Evolutionary conservation across 345 rosid species (phyloP).

Genomic region (Salix brachista): DNA sequence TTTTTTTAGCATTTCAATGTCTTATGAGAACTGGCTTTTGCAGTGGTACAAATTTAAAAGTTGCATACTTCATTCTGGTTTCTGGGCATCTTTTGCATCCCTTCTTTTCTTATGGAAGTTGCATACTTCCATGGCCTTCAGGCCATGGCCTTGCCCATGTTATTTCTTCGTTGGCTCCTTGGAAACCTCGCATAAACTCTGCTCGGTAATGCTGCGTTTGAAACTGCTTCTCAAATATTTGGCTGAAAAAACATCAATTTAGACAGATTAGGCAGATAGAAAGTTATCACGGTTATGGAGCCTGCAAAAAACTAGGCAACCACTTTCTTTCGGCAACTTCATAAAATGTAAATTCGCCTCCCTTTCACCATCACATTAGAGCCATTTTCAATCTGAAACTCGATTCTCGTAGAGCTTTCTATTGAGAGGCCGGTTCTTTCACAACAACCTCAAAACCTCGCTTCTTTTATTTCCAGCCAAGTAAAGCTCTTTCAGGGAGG

Average conservation of each 20-base stretch:
- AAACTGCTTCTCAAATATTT: too few relatives aligned
- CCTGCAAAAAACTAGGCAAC: neutral
- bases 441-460: conserved; percentile 34
- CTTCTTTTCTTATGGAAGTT: neutral
- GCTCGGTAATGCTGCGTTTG: too few relatives aligned
- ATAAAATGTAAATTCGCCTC: too few relatives aligned
- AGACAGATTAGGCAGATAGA: neutral
- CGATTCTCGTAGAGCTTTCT: too few relatives aligned
- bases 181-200: too few relatives aligned
- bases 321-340: neutral
- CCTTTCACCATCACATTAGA: too few relatives aligned
- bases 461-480: conserved; percentile 91
- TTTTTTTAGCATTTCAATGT: neutral
- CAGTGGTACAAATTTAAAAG: neutral
- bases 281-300: neutral
- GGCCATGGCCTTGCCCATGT: neutral
- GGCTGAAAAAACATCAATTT: too few relatives aligned
- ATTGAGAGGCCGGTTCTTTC: too few relatives aligned
- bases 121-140: neutral
- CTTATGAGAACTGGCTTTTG: neutral
- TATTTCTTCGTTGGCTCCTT: neutral
- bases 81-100: neutral
- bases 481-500: conserved; percentile 87
- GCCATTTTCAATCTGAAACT: too few relatives aligned
- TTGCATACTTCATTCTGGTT: neutral